Percentiles rank a stretch among this genome's conserved stretches.
Evolutionary conservation across 495 filamentous ascomycete species (phyloP).

Genomic region (Jackrogersella multiformis): DNA sequence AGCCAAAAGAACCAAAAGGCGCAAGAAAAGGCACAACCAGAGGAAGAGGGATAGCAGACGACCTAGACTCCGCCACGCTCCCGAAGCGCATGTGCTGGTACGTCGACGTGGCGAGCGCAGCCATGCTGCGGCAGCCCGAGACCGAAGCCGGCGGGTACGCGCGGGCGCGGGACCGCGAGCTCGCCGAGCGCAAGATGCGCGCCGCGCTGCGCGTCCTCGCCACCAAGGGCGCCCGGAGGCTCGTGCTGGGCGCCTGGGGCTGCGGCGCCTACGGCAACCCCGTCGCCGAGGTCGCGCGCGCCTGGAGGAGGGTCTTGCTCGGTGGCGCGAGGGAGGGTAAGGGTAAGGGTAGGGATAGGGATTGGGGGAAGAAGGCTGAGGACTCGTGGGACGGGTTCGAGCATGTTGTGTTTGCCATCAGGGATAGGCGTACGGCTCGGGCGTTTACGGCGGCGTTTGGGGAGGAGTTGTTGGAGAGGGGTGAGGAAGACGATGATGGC

Average conservation of each 20-base stretch:
- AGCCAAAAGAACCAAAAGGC: too few species aligned
- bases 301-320: slow-evolving; percentile 65
- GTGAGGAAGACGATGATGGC: slow-evolving; percentile 17
- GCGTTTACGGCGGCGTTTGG: slow-evolving; percentile 58
- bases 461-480: slow-evolving; percentile 49
- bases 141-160: slow-evolving; percentile 50
- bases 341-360: slow-evolving; percentile 23
- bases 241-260: slow-evolving; percentile 74
- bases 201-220: slow-evolving; percentile 66
- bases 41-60: slow-evolving; percentile 28
- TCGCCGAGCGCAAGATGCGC: slow-evolving; percentile 68
- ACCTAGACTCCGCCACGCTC: slow-evolving; percentile 42
- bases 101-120: slow-evolving; percentile 67
- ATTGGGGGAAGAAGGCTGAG: slow-evolving; percentile 10
- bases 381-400: slow-evolving; percentile 52
- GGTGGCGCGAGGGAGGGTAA: slow-evolving; percentile 47
- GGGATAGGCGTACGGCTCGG: slow-evolving; percentile 43
- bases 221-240: slow-evolving; percentile 56
- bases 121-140: slow-evolving; percentile 61
- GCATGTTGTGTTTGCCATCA: slow-evolving; percentile 60
- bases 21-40: too few species aligned
- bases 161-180: slow-evolving; percentile 53
- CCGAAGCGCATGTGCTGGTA: slow-evolving; percentile 54
- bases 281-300: slow-evolving; percentile 65
- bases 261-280: slow-evolving; percentile 76